Base-by-base conservation (phyloP, 2,329 filamentous ascomycete species). In the Colletotrichum sp. region DNA sequence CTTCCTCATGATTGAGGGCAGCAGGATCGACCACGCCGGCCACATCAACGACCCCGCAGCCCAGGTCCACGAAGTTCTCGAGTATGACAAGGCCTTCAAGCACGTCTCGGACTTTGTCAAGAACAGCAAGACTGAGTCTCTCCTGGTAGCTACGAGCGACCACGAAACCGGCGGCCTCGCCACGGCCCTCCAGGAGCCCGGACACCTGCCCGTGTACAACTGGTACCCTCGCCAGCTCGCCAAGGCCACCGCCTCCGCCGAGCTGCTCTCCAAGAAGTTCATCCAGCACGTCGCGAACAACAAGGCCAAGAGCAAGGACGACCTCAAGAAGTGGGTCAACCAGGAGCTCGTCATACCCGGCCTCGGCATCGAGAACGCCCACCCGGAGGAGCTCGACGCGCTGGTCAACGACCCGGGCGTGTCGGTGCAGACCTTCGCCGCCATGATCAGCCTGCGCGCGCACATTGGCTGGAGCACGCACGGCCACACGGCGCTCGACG, bases 1-100 rank as follows among this genome's bases (percentile, higher is more conserved):
- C 88, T 99, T 99, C 86, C 88, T 99, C 80, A 98, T 99, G 96
- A 98, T 99, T 77, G 97, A 99, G 85, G 97, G 96, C 6, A 98
- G 95, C 80, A 91, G 97, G 57, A 98, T 99, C 80, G 97, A 99
- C 81, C 97, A 99, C 83, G 96, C 97, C 6, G 97, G 96, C 8
- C 95, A 97, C 82, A 91, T 91, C 78, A 97, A 97, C 80, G 95
- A 97, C 80, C 94, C 95, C 0, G 94, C 94, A 12, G 94, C 95
- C 1, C 95, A 97, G 81, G 95, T 96, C 13, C 93, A 95, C 79
- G 97, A 99, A 85, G 96, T 99, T 1, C 88, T 98, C n/a, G 96
- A 96, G 68, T 99, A 98, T 81, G 97, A 99, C 88, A 92, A 91
- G 84, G 90, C 97, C 2, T 98, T 99, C 85, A 88, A 93, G 79